Base-by-base conservation (phyloP, 1,284 basidiomycete species). In the Melanopsichium pennsylvanicum region DNA sequence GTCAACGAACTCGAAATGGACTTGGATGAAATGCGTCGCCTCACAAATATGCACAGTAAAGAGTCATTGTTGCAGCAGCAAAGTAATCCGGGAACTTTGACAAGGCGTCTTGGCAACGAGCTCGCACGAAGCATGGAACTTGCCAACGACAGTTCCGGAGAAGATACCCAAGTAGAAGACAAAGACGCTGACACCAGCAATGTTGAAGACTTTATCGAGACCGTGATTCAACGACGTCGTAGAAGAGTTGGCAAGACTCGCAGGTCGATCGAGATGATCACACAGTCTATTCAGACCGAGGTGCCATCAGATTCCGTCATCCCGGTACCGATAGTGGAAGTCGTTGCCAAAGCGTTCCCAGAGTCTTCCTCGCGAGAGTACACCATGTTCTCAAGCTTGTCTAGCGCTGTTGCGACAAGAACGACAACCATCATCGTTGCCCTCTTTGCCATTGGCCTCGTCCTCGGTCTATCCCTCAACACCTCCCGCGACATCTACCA, bases 61-160 rank as follows among this genome's bases (percentile, higher is more conserved):
- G 56, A 68, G n/a, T 48, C 46, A 4, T 69, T 62, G 18, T 45
- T 43, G 1, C 82, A 89, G 18, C 49, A 47, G 19, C 41, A 58
- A 29, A 63, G 66, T 51, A 59, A 59, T 25, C 66, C 49, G 4
- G 31, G 40, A 7, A 63, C 59, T n/a, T 25, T 63, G 19, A 50
- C 50, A 2, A 37, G 56, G 25, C 47, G 59, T 2, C 49, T 69
- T 4, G 66, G 60, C 29, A 69, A 63, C 40, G 66, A 69, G 48
- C 59, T 69, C 10, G 66, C 66, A 8, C 54, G 60, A 29, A 54
- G 47, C 47, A 46, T 69, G 43, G 50, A 56, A 21, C 29, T 63
- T 16, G 47, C 58, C 7, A 56, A 29, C 9, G 19, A 69, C 32
- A 59, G 51, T 37, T 57, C 52, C 25, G 58, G 58, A 36, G 64